Evolutionary conservation across 2,329 filamentous ascomycete species (phyloP), one percentile per base, ranked within the genome.

Genomic region (Cordyceps militaris): DNA sequence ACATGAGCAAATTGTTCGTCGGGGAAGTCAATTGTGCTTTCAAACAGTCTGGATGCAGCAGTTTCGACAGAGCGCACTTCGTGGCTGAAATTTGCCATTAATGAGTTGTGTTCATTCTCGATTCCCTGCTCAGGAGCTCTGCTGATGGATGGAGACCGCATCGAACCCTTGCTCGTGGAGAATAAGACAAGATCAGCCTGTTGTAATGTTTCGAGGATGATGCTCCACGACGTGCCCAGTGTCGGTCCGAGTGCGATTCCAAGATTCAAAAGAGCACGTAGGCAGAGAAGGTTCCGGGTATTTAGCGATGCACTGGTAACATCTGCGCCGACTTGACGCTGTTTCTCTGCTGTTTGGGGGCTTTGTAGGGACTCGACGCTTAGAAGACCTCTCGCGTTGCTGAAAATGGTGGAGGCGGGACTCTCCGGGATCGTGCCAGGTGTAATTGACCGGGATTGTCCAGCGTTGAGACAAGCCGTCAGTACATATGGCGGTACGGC

Each of bases 231-330:
- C 14, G 81, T 79, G 36, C 88, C 86, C 1, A 99, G 78, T 0
- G 91, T 96, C 3, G 94, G 91, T 0, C 94, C 94, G 1, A 99
- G 75, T 2, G 94, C 94, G 66, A 97, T 99, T 2, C 94, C 94
- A 3, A 99, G 75, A 64, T 99, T 99, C n/a, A 99, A 75, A 16
- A 99, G 78, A 30, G 94, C 94, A 66, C 95, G 80, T 44, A 99
- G 76, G 65, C 94, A 99, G 1, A 97, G 77, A 4, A 99, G 76
- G 66, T 99, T 97, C 8, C 94, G 83, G 3, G 91, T 93, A 63
- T 91, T 96, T 9, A 97, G 77, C 3, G 84, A 81, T 56, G 77
- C 75, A 0, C 71, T 59, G 58, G 71, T 67, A 28, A 73, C 65
- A 70, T 89, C 88, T 6, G 82, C 69, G 0, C 84, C 86, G 3